phyloP scores from a whole-genome alignment of 306 rosid genomes.

The Cucurbita ficifolia region DNA sequence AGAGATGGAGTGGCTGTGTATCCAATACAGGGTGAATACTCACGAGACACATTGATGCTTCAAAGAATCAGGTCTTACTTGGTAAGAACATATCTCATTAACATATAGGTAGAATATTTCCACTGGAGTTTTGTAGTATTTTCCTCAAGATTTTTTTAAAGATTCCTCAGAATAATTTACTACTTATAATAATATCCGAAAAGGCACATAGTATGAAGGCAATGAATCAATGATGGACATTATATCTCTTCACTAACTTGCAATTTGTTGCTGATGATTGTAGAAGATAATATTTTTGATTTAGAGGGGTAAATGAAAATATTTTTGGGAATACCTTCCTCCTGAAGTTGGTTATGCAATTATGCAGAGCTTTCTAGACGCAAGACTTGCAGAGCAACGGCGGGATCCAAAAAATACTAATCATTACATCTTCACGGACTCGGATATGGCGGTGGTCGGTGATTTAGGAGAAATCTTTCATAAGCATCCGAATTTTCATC shows the following conservation, averaged over 20 bases:
- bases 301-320: too few relatives aligned
- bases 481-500: slow-evolving; percentile 51
- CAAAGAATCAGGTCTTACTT: slow-evolving; percentile 99
- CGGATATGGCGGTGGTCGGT: slow-evolving; percentile 74
- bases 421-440: slow-evolving; percentile 85
- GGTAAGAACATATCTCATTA: slow-evolving; percentile 45
- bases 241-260: not conserved
- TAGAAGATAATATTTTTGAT: not conserved
- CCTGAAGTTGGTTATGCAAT: not conserved
- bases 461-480: slow-evolving; percentile 54
- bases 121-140: not conserved
- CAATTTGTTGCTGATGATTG: not conserved
- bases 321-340: not conserved
- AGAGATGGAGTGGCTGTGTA: slow-evolving; percentile 47
- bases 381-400: slow-evolving; percentile 37
- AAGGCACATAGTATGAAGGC: not conserved
- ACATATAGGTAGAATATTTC: slow-evolving; percentile 18
- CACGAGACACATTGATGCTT: slow-evolving; percentile 94
- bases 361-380: slow-evolving; percentile 59
- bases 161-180: not conserved
- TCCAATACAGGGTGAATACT: slow-evolving; percentile 79
- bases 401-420: slow-evolving; percentile 18
- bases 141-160: not conserved
- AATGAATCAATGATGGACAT: not conserved
- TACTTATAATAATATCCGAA: not conserved